A percentile compares a stretch with the other conserved stretches of the same genome.
These are phyloP conservation scores for Rutstroemia sp. DNA, from an alignment of 2,329 filamentous ascomycete species.

Conservation along the genomic window DNA sequence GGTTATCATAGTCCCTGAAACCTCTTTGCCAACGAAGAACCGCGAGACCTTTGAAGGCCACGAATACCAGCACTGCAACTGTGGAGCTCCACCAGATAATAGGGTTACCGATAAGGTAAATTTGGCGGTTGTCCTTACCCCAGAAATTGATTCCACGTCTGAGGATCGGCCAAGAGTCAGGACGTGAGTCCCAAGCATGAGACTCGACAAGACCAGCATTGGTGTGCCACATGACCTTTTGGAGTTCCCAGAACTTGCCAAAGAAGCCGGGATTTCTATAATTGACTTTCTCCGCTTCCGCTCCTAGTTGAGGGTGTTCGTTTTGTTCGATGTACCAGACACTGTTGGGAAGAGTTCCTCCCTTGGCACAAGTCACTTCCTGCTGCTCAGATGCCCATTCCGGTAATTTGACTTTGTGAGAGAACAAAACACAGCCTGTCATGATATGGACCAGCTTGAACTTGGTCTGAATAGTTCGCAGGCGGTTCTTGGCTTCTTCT, in stretches of 20 bases:
- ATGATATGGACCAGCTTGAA: conserved; percentile 93
- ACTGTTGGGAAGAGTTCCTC: conserved; percentile 89
- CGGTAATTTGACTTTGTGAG: conserved; percentile 97
- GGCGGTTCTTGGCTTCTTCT: conserved; percentile 68
- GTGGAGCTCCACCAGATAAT: conserved; percentile 92
- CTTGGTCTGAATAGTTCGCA: conserved; percentile 94
- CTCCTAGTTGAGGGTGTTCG: conserved; percentile 68
- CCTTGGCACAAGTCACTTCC: conserved; percentile 93
- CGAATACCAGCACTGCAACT: conserved; percentile 66
- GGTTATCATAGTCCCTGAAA: conserved; percentile 75
- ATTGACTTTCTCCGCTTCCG: conserved; percentile 85
- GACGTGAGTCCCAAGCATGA: conserved; percentile 96
- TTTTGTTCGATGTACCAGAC: conserved; percentile 96
- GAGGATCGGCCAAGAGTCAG: conserved; percentile 85
- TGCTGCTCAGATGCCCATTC: conserved; percentile 98
- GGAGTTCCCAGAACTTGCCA: conserved; percentile 94
- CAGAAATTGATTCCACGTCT: conserved; percentile 98
- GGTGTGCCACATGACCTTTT: conserved; percentile 98
- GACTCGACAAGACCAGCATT: conserved; percentile 95
- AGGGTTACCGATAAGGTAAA: conserved; percentile 94
- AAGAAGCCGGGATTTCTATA: conserved; percentile 93
- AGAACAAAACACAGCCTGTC: conserved; percentile 94
- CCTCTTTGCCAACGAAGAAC: conserved; percentile 91
- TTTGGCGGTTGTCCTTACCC: conserved; percentile 88
- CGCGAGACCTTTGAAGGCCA: conserved; percentile 79